These are phyloP conservation scores for Ustulina deusta DNA, from an alignment of 2,329 filamentous ascomycete species.

Conservation along the genomic window DNA sequence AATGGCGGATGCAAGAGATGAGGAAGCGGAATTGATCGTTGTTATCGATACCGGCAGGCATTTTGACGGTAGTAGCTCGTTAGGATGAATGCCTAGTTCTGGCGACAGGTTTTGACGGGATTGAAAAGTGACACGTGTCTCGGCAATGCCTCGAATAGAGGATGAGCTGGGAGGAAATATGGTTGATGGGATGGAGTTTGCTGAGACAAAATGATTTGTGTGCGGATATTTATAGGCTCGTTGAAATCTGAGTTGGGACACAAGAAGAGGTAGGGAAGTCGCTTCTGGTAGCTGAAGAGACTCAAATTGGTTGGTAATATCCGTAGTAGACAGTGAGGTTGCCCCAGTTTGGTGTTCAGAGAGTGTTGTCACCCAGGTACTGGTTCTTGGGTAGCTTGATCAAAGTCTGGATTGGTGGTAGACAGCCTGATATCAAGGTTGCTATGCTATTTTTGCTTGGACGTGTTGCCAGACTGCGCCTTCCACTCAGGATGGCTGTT, in stretches of 20 bases:
- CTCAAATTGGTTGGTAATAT: neutral
- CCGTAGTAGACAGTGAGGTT: neutral
- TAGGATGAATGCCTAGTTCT: neutral
- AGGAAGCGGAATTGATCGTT: slow-evolving; percentile 73
- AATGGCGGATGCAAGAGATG: slow-evolving; percentile 72
- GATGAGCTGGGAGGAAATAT: neutral
- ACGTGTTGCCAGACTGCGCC: neutral
- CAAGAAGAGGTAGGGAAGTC: neutral
- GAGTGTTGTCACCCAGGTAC: neutral
- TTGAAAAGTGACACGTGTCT: neutral
- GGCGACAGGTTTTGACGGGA: neutral
- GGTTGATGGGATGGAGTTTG: neutral
- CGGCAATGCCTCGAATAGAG: neutral
- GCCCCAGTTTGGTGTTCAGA: neutral
- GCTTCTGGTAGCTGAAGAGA: neutral
- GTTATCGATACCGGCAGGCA: slow-evolving; percentile 60
- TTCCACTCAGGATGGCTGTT: neutral
- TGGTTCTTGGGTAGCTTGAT: neutral
- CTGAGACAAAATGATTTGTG: neutral
- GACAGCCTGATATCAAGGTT: neutral
- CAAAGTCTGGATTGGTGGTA: neutral
- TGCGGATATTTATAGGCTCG: neutral
- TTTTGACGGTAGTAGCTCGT: slow-evolving; percentile 49
- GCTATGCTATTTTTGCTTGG: neutral
- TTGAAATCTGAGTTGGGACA: neutral